These are phyloP conservation scores for Tulasnella sp. DNA, from an alignment of 768 basidiomycete species.

Conservation along the genomic window DNA sequence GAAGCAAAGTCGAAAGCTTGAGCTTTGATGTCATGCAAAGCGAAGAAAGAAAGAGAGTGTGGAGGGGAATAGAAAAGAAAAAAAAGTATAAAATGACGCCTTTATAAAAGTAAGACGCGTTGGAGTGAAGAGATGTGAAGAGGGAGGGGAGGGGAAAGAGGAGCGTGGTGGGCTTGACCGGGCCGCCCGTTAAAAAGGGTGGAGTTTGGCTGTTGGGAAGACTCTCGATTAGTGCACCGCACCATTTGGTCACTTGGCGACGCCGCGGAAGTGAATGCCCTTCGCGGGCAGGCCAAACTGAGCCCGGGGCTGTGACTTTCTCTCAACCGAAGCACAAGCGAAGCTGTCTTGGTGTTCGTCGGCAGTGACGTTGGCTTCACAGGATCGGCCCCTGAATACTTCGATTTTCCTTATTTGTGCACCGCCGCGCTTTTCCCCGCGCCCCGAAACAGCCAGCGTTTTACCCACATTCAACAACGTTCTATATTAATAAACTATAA, in stretches of 20 bases:
- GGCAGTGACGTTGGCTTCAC: no score
- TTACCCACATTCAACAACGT: no score
- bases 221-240: not conserved
- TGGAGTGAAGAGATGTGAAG: constrained; percentile 10
- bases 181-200: not conserved
- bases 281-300: not conserved
- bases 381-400: not conserved
- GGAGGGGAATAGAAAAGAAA: not conserved
- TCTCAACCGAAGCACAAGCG: no score
- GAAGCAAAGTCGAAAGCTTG: not conserved
- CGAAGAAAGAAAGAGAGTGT: not conserved
- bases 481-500: no score
- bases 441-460: no score
- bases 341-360: no score
- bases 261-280: not conserved
- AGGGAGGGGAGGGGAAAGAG: not conserved
- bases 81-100: not conserved
- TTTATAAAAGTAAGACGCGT: no score
- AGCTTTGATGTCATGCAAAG: not conserved
- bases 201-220: not conserved
- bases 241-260: not conserved
- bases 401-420: no score
- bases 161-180: not conserved
- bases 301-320: constrained; percentile 3
- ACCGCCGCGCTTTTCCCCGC: no score